Evolutionary conservation across 2,329 filamentous ascomycete genomes (phyloP), one percentile per base, ranked within the genome.

Genomic region (Mycosphaerelloides madeirae): DNA sequence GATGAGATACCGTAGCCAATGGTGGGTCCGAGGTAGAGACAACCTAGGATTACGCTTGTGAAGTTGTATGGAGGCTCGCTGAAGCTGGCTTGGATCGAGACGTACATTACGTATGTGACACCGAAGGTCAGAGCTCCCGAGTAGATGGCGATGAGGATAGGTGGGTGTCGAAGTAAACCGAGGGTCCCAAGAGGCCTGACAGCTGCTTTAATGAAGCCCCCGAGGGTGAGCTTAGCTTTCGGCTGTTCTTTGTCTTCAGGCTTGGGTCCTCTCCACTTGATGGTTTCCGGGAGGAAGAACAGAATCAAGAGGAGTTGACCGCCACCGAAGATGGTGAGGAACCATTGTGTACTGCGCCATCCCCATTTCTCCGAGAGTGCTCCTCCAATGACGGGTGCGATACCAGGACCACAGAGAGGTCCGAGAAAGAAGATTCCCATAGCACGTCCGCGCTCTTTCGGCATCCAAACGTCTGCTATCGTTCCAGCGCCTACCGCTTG

Each of bases 341-440:
- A 87, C 83, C 84, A 93, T 70, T 87, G 79, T 1, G 84, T 87
- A 34, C 81, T 80, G 55, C 83, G 73, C 87, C 87, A 93, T 2
- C 81, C 79, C 59, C 84, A 81, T 7, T 65, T 70, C 54, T 86
- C 68, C 0, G 83, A 74, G n/a, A 93, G 66, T 1, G 75, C 79
- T 32, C 87, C 87, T 40, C 86, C 87, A 31, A 91, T 73, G 40
- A 93, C 84, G 3, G 87, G 87, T 0, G 84, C 80, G 4, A 90
- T 64, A 13, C 91, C 66, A 0, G 87, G 87, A 0, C 86, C 86
- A 36, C 80, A 75, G 11, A 93, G 67, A 0, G 87, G 87, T 0
- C 87, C 87, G 0, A 93, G 74, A 57, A 89, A 93, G 66, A 91
- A 93, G 31, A 85, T 74, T 6, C 84, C 79, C 85, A 93, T 91